Base-by-base conservation (phyloP, 148 eudicot genomes). In the Agrostemma githago region DNA sequence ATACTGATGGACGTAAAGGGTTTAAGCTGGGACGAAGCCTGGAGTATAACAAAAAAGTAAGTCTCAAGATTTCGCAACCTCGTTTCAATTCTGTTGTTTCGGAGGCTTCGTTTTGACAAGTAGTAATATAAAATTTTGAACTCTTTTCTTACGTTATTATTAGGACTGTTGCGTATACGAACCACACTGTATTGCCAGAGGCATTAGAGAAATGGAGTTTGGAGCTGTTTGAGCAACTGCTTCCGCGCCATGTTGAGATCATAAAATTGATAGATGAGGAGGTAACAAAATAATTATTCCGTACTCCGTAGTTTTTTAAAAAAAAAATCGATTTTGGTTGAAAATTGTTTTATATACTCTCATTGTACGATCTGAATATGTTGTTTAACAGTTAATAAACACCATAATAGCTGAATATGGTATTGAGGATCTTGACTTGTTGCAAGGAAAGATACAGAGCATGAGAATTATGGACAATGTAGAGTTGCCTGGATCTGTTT, bases 191-290 rank as follows among this genome's bases (percentile, higher is more conserved):
- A 72, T 82, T 94, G 74, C 98, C 98, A 34, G 98, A 94, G 80
- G 98, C 98, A 69, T 78, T 94, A 84, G 98, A 94, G 83, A 94
- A 94, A 83, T 94, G 98, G 98, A 94, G 97, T 80, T 88, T 87
- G 72, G 97, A 91, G 56, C 88, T 91, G 54, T 84, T 94, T 83
- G 86, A 91, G 75, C 86, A 83, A 76, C 77, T 94, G 79, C 98
- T 94, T 81, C 98, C 98, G 69, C 86, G 97, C 10, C 98, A 94
- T 87, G 88, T 94, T 77, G 96, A 94, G 89, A 94, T 94, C 68
- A 94, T 94, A 81, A 79, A 89, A 74, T 79, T 79, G 84, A 89
- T 94, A 58, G 98, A 94, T 75, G 93, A 91, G 70, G 90, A 94
- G 96, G 98, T 91, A 79, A 60, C 56, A 17, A 62, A 54, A 73